Conservation (phyloP, 2,329 filamentous ascomycete genomes). For the Didymella pomorum region DNA sequence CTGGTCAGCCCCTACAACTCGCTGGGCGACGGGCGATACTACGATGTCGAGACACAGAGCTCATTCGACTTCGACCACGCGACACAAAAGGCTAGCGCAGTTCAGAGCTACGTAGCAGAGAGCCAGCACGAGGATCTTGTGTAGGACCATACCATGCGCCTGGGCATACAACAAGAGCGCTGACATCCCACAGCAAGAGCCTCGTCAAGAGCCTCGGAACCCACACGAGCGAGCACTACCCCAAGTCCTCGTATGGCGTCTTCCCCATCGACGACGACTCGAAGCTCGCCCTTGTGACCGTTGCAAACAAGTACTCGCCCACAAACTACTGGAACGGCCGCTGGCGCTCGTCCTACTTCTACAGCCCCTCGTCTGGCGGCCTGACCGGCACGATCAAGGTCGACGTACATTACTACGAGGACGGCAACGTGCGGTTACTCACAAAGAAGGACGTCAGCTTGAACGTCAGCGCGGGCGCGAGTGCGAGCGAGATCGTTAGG, state of each 20-base stretch:
- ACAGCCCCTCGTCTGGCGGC: slow-evolving; percentile 70
- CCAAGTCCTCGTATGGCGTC: slow-evolving; percentile 79
- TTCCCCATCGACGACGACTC: slow-evolving; percentile 81
- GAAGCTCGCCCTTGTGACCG: slow-evolving; percentile 80
- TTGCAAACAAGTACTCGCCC: slow-evolving; percentile 96
- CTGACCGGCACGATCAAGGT: slow-evolving; percentile 86
- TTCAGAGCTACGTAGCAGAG: slow-evolving; percentile 81
- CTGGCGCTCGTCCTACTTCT: slow-evolving; percentile 89
- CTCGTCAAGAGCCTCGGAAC: slow-evolving; percentile 77
- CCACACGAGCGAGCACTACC: slow-evolving; percentile 89
- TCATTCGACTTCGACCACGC: slow-evolving; percentile 89
- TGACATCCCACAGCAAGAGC: slow-evolving; percentile 69
- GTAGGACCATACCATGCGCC: slow-evolving; percentile 59
- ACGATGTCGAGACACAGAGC: slow-evolving; percentile 84
- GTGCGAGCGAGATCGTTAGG: slow-evolving; percentile 73
- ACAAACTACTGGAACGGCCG: slow-evolving; percentile 99
- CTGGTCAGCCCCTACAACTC: slow-evolving; percentile 88
- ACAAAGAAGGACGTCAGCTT: slow-evolving; percentile 80
- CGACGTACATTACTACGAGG: slow-evolving; percentile 99
- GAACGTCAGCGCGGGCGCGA: slow-evolving; percentile 65
- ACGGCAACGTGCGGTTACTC: slow-evolving; percentile 92
- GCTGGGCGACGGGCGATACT: slow-evolving; percentile 83
- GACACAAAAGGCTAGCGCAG: slow-evolving; percentile 82
- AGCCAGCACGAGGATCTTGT: slow-evolving; percentile 79
- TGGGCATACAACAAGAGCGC: not conserved